phyloP scores from a whole-genome alignment of 768 basidiomycete genomes.

The Russula griseocarnosa region DNA sequence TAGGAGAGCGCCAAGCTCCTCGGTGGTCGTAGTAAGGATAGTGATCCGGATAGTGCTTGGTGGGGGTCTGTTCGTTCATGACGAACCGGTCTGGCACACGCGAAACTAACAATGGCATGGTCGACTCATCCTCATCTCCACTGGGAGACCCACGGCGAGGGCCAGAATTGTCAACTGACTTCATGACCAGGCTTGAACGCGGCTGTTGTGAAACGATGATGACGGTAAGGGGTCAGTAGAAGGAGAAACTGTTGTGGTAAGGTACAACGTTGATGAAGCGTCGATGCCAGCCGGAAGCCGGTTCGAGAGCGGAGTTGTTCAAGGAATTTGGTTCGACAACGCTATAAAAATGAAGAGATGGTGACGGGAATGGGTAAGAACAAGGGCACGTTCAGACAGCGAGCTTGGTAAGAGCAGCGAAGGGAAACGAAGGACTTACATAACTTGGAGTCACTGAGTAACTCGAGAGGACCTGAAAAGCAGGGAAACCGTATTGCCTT shows the following conservation, averaged over 20 bases:
- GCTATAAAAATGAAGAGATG: slow-evolving; percentile 2
- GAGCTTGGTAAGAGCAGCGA: slow-evolving; percentile 13
- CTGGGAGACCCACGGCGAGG: slow-evolving; percentile 34
- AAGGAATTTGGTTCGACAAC: slow-evolving; percentile 8
- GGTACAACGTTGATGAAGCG: slow-evolving; percentile 18
- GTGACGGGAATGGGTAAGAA: slow-evolving; percentile 2
- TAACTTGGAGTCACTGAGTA: slow-evolving; percentile 22
- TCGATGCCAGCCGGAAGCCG: slow-evolving; percentile 21
- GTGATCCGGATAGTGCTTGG: slow-evolving; percentile 51
- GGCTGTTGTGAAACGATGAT: slow-evolving; percentile 46
- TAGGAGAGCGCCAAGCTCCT: slow-evolving; percentile 40
- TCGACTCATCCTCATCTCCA: slow-evolving; percentile 30
- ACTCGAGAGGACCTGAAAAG: not conserved
- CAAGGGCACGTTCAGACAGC: slow-evolving; percentile 9
- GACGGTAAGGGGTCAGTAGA: slow-evolving; percentile 31
- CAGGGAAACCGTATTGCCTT: slow-evolving; percentile 15
- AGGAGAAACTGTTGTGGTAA: slow-evolving; percentile 17
- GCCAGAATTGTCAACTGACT: slow-evolving; percentile 35
- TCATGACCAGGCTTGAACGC: slow-evolving; percentile 38
- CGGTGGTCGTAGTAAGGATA: slow-evolving; percentile 41
- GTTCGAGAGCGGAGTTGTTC: slow-evolving; percentile 15
- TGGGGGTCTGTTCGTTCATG: slow-evolving; percentile 48
- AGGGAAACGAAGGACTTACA: slow-evolving; percentile 25
- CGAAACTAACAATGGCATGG: slow-evolving; percentile 37
- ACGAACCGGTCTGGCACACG: slow-evolving; percentile 34